Percentiles rank a stretch among this genome's conserved stretches.
phyloP scores from a whole-genome alignment of 176 grass and related monocot genomes.

The Miscanthus lutarioriparius region DNA sequence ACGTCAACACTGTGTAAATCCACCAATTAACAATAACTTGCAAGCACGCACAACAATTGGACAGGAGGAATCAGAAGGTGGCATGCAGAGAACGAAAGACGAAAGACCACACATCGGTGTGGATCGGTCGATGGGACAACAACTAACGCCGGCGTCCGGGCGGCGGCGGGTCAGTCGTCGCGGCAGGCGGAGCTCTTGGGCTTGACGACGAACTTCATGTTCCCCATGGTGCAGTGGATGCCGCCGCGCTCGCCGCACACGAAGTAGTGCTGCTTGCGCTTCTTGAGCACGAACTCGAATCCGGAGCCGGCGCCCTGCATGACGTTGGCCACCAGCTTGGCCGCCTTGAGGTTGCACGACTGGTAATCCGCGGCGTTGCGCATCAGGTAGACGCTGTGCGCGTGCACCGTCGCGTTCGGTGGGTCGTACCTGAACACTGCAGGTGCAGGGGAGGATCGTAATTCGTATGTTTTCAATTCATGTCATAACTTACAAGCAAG shows the following conservation, averaged over 20 bases:
- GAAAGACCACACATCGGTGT: background rate
- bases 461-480: background rate
- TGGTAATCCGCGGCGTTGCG: slow-evolving; percentile 54
- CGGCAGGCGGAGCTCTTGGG: slow-evolving; percentile 55
- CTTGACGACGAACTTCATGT: slow-evolving; percentile 88
- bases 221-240: slow-evolving; percentile 70
- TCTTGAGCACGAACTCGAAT: slow-evolving; percentile 72
- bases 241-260: slow-evolving; percentile 77
- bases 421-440: slow-evolving; percentile 96
- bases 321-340: slow-evolving; percentile 67
- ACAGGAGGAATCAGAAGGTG: background rate
- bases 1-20: background rate
- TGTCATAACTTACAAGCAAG: background rate
- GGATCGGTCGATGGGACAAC: background rate
- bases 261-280: slow-evolving; percentile 88
- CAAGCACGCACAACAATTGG: background rate
- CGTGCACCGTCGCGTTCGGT: slow-evolving; percentile 66
- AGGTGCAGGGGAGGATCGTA: background rate
- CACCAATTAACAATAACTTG: background rate
- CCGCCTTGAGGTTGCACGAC: slow-evolving; percentile 74
- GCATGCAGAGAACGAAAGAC: background rate
- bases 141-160: too few species aligned
- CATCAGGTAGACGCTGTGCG: slow-evolving; percentile 88
- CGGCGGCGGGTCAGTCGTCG: slow-evolving; percentile 17
- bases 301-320: slow-evolving; percentile 66